Evolutionary conservation across 1,139 yeast species (phyloP), one percentile per base, ranked within the genome.

Genomic region (Suhomyces atakaporum): DNA sequence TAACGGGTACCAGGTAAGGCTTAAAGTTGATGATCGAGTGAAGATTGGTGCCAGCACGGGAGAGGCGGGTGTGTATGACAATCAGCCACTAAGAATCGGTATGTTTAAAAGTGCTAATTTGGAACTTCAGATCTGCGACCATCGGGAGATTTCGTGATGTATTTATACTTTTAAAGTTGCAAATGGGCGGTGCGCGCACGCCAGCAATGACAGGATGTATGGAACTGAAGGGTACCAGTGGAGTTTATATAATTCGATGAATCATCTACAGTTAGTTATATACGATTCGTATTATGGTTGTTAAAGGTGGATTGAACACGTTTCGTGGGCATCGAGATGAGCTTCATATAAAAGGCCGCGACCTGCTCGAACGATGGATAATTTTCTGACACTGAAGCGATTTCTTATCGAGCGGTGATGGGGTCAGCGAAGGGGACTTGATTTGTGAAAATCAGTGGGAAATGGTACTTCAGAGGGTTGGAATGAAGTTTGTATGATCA

Each of bases 151-250:
- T 43, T 44, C 29, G 36, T 30, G 49, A 36, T 32, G 51, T 47
- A 47, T 47, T 47, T 47, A 47, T 47, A 47, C 46, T 47, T 47
- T 33, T 39, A 33, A 37, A 31, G 43, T 26, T 40, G 46, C 44
- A 41, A 40, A 36, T 25, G 36, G 40, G 27, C 25, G 23, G 27
- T 24, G 28, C 45, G 39, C 45, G 39, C 30, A 37, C 35, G 31
- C 25, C 20, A 18, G 20, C 20, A 18, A 18, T 18, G 20, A 18
- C 20, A 18, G 20, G 20, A 8, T 18, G 8, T 8, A 18, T 6
- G 7, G 8, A 18, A 8, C 7, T 18, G 20, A 29, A 9, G 21
- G 9, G 21, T 7, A 9, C 7, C 7, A 7, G 21, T 7, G 7
- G 21, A 9, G 21, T 7, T 7, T 19, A 7, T 19, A 9, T 7